These are phyloP conservation scores for Plantago lanceolata DNA, from an alignment of 305 asterid species.

Conservation along the genomic window DNA sequence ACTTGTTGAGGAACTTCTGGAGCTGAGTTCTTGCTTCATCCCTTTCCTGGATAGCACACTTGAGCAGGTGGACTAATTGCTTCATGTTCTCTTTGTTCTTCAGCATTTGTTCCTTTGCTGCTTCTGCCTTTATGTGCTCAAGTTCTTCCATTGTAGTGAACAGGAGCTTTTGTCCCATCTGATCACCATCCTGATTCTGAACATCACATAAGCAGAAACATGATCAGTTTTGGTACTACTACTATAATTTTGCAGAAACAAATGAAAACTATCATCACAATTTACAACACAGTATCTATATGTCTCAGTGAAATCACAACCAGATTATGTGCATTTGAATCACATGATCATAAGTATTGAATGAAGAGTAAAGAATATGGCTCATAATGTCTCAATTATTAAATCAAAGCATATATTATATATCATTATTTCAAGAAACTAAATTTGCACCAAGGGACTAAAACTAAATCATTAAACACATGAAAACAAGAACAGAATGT, in stretches of 20 bases:
- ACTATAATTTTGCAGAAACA: neutral
- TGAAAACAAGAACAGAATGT: too few relatives aligned
- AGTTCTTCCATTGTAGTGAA: conserved; percentile 49
- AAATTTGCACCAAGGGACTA: too few relatives aligned
- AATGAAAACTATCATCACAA: neutral
- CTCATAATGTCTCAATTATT: too few relatives aligned
- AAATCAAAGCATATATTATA: too few relatives aligned
- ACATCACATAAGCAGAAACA: neutral
- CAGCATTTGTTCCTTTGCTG: conserved; percentile 48
- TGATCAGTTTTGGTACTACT: too few relatives aligned
- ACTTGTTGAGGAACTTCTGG: conserved; percentile 40
- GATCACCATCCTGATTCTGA: conserved; percentile 45
- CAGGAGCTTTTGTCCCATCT: conserved; percentile 52
- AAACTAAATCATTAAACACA: too few relatives aligned
- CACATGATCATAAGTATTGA: neutral
- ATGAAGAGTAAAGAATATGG: too few relatives aligned
- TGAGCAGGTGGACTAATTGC: conserved; percentile 47
- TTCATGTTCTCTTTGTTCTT: conserved; percentile 46
- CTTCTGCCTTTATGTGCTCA: conserved; percentile 54
- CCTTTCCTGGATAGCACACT: conserved; percentile 49
- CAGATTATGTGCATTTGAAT: too few relatives aligned
- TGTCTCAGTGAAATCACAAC: neutral
- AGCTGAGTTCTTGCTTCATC: conserved; percentile 68
- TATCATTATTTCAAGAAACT: too few relatives aligned
- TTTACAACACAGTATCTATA: neutral